Evolutionary conservation across 805 yeast species (phyloP), one percentile per base, ranked within the genome.

Genomic region (Wickerhamiella domercqiae): DNA sequence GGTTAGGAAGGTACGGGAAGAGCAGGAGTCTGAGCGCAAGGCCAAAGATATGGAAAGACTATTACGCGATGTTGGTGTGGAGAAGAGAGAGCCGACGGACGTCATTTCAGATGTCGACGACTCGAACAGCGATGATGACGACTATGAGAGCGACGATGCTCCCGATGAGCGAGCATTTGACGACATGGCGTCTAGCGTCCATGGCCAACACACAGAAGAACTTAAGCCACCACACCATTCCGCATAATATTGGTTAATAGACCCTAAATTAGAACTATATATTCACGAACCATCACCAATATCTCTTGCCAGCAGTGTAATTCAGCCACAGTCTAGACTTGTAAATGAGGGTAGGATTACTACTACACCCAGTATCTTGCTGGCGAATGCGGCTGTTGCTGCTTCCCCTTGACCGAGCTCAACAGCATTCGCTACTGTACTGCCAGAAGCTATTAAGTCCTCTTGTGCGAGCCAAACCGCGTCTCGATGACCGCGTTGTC

Each of bases 51-150:
- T 90, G 49, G 65, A 69, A 33, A 68, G 74, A 44, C 63, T 90
- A 47, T 80, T 90, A 82, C 76, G 76, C 44, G 99, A 90, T 56
- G 63, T 90, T 51, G 94, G 93, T 13, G 60, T 84, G 32, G 49
- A 44, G 39, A 64, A 68, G 35, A 63, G 63, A 6, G 68, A 62
- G 11, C 70, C 64, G 13, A 66, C 63, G 22, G 71, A 73, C 40
- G 70, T 69, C 3, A 47, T 71, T 14, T 71, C 73, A 0, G 79
- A 73, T 43, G 65, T 64, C 5, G 69, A 71, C 44, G 72, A 66
- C 37, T 66, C 61, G 4, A 47, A 40, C 14, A 48, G 41, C 25
- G 46, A 47, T 5, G 48, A 41, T 21, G 46, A 43, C 7, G 47
- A 37, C 13, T 42, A 31, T 6, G 39, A 35, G 14, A 43, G 29